A percentile compares a stretch with the other conserved stretches of the same genome.
Evolutionary conservation across 2,329 filamentous ascomycete genomes (phyloP).

Genomic region (Zymoseptoria ardabiliae): DNA sequence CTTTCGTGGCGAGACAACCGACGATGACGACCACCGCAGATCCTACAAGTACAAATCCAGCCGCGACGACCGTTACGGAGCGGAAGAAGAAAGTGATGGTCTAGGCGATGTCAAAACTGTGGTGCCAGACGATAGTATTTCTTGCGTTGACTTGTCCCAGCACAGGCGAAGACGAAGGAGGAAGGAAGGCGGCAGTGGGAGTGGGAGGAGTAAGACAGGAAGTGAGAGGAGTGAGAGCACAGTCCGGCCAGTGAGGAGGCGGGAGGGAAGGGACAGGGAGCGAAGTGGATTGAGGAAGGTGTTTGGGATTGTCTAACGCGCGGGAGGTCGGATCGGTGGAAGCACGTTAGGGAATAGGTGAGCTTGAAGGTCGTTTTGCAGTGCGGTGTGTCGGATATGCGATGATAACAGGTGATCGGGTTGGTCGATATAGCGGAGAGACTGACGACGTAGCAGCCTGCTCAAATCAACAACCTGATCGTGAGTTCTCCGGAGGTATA

Average conservation of each 20-base stretch:
- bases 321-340: neutral
- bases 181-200: slow-evolving; percentile 10
- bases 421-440: too few species aligned
- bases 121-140: slow-evolving; percentile 43
- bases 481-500: too few species aligned
- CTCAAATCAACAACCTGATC: too few species aligned
- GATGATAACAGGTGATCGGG: too few species aligned
- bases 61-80: neutral
- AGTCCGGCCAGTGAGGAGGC: slow-evolving; percentile 17
- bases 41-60: neutral
- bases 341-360: too few species aligned
- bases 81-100: slow-evolving; percentile 30
- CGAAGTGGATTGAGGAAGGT: slow-evolving; percentile 2
- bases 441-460: too few species aligned
- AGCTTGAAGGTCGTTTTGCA: neutral
- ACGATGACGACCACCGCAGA: neutral
- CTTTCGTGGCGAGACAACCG: slow-evolving; percentile 1
- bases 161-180: slow-evolving; percentile 3
- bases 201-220: slow-evolving; percentile 9
- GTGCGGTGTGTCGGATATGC: neutral
- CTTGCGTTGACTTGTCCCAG: slow-evolving; percentile 28
- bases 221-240: slow-evolving; percentile 22
- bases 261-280: slow-evolving; percentile 8
- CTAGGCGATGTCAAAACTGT: slow-evolving; percentile 39
- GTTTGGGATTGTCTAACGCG: neutral